Evolutionary conservation across 2,329 filamentous ascomycete species (phyloP).

Genomic region (Aaosphaeria arxii): DNA sequence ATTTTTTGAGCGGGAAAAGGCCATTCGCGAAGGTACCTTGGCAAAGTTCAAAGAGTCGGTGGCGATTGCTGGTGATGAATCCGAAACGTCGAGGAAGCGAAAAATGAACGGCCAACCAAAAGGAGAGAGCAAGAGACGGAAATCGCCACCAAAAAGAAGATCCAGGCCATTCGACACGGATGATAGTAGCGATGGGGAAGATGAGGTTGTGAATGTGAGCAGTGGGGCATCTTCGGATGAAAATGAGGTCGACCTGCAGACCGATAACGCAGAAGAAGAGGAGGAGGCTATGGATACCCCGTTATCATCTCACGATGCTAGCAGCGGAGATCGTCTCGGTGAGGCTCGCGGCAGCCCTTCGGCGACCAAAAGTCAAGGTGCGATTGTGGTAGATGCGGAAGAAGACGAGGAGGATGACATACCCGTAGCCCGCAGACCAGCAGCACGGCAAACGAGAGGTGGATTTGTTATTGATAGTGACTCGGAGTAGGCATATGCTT

Average conservation of each 20-base stretch:
- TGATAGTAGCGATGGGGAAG: slow-evolving; percentile 17
- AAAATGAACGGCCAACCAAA: slow-evolving; percentile 21
- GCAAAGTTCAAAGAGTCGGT: slow-evolving; percentile 45
- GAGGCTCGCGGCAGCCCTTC: slow-evolving; percentile 7
- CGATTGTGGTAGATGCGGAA: slow-evolving; percentile 22
- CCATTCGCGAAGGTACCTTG: slow-evolving; percentile 57
- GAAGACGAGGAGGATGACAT: slow-evolving; percentile 42
- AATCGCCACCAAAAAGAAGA: slow-evolving; percentile 26
- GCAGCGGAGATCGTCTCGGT: slow-evolving; percentile 7
- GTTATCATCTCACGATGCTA: slow-evolving; percentile 35
- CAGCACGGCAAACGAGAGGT: slow-evolving; percentile 37
- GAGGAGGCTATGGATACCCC: slow-evolving; percentile 39
- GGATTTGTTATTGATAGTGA: slow-evolving; percentile 47
- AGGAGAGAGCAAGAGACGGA: slow-evolving; percentile 29
- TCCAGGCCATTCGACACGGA: slow-evolving; percentile 15
- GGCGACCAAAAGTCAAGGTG: slow-evolving; percentile 12
- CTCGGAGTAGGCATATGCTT: slow-evolving; percentile 28
- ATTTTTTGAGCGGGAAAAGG: slow-evolving; percentile 77
- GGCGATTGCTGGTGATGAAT: slow-evolving; percentile 43
- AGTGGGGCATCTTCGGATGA: slow-evolving; percentile 26
- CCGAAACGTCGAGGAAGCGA: slow-evolving; percentile 27
- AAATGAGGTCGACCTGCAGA: slow-evolving; percentile 11
- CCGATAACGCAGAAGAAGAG: slow-evolving; percentile 26
- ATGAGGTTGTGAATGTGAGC: slow-evolving; percentile 17
- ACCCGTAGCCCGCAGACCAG: slow-evolving; percentile 33